These are phyloP conservation scores for Diospyros lotus DNA, from an alignment of 148 eudicot species.

Conservation along the genomic window DNA sequence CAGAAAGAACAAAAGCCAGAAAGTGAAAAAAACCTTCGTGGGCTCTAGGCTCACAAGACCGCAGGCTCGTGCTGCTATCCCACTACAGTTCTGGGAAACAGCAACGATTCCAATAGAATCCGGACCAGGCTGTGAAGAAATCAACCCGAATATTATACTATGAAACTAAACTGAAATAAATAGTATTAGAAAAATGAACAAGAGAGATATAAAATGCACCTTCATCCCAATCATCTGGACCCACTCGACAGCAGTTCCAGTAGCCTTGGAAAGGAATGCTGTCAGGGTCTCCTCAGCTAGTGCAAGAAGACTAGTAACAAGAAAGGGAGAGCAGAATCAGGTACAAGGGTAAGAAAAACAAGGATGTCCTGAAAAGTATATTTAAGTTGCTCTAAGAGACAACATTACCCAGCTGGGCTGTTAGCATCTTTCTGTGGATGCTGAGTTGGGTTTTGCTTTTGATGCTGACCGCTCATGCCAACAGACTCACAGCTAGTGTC, in stretches of 20 bases:
- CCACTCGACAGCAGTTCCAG: conserved; percentile 65
- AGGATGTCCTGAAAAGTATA: not conserved
- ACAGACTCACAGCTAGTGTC: conserved; percentile 41
- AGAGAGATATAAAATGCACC: conserved; percentile 18
- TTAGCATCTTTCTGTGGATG: conserved; percentile 28
- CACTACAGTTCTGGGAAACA: conserved; percentile 46
- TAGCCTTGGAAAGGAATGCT: conserved; percentile 60
- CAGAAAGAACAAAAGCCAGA: too few species aligned
- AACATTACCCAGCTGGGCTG: conserved; percentile 33
- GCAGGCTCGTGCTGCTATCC: conserved; percentile 65
- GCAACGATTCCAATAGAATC: conserved; percentile 52
- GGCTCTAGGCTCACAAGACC: conserved; percentile 55
- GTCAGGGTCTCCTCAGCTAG: conserved; percentile 51
- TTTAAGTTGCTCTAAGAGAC: not conserved
- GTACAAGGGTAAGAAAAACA: not conserved
- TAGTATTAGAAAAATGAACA: too few species aligned
- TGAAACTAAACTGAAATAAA: too few species aligned
- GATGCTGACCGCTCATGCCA: not conserved
- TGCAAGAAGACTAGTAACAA: conserved; percentile 35
- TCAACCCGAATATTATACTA: too few species aligned
- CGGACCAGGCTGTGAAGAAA: conserved; percentile 38
- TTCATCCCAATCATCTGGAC: conserved; percentile 59
- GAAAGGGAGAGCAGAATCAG: conserved; percentile 3
- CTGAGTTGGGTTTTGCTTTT: conserved; percentile 21
- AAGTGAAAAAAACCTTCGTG: conserved; percentile 22